Conservation (phyloP, 306 rosid genomes). For the Phaseolus lunatus region DNA sequence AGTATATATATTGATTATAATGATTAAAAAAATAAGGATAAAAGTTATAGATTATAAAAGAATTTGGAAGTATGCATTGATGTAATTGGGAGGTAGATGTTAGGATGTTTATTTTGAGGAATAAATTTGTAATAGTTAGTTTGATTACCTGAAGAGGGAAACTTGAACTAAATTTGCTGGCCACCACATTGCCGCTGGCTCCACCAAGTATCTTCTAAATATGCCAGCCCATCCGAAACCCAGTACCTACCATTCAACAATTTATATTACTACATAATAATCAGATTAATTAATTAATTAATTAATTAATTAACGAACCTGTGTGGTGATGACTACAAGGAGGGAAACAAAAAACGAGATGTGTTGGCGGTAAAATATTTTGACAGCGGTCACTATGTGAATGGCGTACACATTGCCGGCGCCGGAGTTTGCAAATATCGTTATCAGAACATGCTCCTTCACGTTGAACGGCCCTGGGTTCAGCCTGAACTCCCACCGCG, state of each 20-base stretch:
- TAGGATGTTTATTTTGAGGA: no score
- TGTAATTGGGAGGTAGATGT: no score
- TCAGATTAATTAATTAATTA: no score
- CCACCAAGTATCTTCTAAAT: conserved; percentile 81
- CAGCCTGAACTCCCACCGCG: conserved; percentile 66
- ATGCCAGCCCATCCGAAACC: conserved; percentile 99
- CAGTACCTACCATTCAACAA: conserved; percentile 69
- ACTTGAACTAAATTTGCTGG: conserved; percentile 96
- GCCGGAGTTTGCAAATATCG: conserved; percentile 95
- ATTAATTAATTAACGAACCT: conserved; percentile 44
- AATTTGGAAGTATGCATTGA: no score
- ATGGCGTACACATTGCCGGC: conserved; percentile 95
- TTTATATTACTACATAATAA: background rate
- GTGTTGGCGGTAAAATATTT: conserved; percentile 62
- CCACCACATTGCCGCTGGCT: conserved; percentile 99
- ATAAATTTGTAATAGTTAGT: no score
- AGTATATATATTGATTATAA: no score
- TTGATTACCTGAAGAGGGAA: conserved; percentile 79
- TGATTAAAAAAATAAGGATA: no score
- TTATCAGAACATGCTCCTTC: conserved; percentile 90
- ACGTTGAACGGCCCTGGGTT: conserved; percentile 95
- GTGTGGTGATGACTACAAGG: conserved; percentile 81
- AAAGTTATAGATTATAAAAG: no score
- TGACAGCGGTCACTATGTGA: conserved; percentile 81
- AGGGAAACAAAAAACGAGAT: conserved; percentile 76